Base-by-base conservation (phyloP, 371 early-diverging fungal genomes). In the Rhizopus delemar region DNA sequence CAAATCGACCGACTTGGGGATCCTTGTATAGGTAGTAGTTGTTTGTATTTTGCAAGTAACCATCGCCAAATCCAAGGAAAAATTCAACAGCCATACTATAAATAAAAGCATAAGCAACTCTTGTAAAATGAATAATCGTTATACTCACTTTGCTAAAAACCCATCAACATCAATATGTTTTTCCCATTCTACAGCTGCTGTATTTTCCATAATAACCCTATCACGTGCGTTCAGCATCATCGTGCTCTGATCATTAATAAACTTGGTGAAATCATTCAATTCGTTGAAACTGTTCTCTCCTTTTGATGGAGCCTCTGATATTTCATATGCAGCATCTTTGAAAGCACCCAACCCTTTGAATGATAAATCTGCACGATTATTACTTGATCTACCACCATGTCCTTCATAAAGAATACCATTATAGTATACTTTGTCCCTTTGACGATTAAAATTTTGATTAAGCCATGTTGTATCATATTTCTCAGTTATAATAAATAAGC, bases 1-100 rank as follows among this genome's bases (percentile, higher is more conserved):
- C 51, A 33, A 66, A 71, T 3, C 55, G 41, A 9, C 51, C 53
- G n/a, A 45, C 33, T 13, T 54, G 31, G 31, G 73, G 69, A 13
- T 59, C 41, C 8, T 68, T 63, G 49, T 75, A 75, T n/a, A 75
- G 29, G 49, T 67, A 75, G 43, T 67, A 75, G 36, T 75, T 75
- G 41, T 75, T 61, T 13, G 68, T 60, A 32, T 75, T 75, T 35
- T 65, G 65, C 9, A 63, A 55, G 41, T 71, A 71, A 7, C 60
- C 68, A 61, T 75, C 75, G 62, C 63, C 62, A 28, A 46, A 56
- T 5, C 70, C 75, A 31, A 61, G 60, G n/a, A 68, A 13, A 45
- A 75, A 75, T 22, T 75, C 75, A 4, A 71, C 39, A 3, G 70
- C 72, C 70, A 71, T 71, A 36, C 74, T 74, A 62, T n/a, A 13